A percentile compares a stretch with the other conserved stretches of the same genome.
Conservation (phyloP, 1,284 basidiomycete genomes). For the Fomitiporia mediterranea region DNA sequence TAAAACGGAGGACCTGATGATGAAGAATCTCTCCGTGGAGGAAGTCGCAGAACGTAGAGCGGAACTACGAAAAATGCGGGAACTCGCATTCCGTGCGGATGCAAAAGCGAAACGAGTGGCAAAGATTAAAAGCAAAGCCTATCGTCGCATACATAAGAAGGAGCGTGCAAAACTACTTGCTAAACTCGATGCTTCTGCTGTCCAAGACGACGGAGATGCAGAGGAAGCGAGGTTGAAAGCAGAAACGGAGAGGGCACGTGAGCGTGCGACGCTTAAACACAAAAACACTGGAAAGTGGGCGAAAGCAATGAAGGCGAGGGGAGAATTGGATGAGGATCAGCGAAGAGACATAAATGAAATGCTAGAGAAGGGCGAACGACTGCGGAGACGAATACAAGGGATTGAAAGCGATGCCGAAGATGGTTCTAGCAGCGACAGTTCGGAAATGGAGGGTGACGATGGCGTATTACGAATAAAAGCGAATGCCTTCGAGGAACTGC, state of each 20-base stretch:
- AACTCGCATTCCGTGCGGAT: slow-evolving; percentile 93
- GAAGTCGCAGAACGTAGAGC: slow-evolving; percentile 79
- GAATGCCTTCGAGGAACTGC: slow-evolving; percentile 72
- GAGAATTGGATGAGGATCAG: slow-evolving; percentile 60
- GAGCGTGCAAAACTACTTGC: slow-evolving; percentile 57
- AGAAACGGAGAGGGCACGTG: slow-evolving; percentile 76
- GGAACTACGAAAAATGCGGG: slow-evolving; percentile 84
- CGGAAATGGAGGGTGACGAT: slow-evolving; percentile 36
- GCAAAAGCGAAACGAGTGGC: slow-evolving; percentile 85
- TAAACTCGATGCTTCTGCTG: slow-evolving; percentile 46
- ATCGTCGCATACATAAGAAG: slow-evolving; percentile 81
- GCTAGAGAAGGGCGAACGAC: slow-evolving; percentile 67
- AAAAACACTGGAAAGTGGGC: slow-evolving; percentile 83
- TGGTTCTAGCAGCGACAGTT: slow-evolving; percentile 38
- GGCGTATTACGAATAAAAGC: slow-evolving; percentile 42
- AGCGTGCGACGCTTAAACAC: slow-evolving; percentile 83
- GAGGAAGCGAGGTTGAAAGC: slow-evolving; percentile 58
- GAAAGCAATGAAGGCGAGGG: slow-evolving; percentile 60
- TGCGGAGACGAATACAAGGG: slow-evolving; percentile 70
- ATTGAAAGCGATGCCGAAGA: slow-evolving; percentile 44
- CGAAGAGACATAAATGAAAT: slow-evolving; percentile 75
- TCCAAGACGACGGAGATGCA: slow-evolving; percentile 50
- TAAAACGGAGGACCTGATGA: slow-evolving; percentile 75
- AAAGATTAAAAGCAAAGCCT: slow-evolving; percentile 97
- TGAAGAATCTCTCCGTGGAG: slow-evolving; percentile 77